Evolutionary conservation across 1,139 yeast species (phyloP).

Genomic region (Pichia sp.): DNA sequence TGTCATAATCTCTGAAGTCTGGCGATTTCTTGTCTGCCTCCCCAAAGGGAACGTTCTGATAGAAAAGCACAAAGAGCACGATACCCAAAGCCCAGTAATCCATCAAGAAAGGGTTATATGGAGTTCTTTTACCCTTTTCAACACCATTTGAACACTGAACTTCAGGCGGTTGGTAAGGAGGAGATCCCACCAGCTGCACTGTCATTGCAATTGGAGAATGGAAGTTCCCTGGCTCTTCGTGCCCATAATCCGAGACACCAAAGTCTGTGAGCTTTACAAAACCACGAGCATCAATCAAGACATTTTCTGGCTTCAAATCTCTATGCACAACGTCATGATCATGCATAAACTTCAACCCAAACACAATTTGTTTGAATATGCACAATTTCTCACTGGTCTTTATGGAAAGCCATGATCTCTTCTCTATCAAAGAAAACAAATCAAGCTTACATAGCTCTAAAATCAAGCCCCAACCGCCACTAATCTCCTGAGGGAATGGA

Average conservation of each 20-base stretch:
- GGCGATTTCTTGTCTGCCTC: conserved; percentile 37
- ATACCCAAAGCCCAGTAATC: conserved; percentile 74
- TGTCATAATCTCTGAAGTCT: conserved; percentile 54
- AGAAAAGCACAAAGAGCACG: conserved; percentile 53
- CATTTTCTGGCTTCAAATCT: conserved; percentile 64
- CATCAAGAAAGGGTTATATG: conserved; percentile 64
- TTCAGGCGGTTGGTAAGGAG: conserved; percentile 79
- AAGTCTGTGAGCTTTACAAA: conserved; percentile 70
- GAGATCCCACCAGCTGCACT: conserved; percentile 63
- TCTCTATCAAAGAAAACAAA: conserved; percentile 40
- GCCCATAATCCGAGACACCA: conserved; percentile 68
- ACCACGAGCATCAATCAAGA: conserved; percentile 51
- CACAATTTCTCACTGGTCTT: conserved; percentile 48
- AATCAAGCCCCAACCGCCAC: conserved; percentile 79
- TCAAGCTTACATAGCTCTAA: conserved; percentile 61
- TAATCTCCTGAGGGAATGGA: conserved; percentile 33
- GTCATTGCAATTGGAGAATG: conserved; percentile 42
- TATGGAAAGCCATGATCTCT: conserved; percentile 38
- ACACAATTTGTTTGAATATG: conserved; percentile 52
- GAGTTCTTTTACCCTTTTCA: conserved; percentile 33
- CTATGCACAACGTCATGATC: conserved; percentile 55
- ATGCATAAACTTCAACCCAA: conserved; percentile 51
- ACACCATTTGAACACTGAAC: conserved; percentile 52
- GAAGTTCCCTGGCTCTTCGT: conserved; percentile 48
- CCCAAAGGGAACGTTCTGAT: conserved; percentile 55